Base-by-base conservation (phyloP, 257 asterid genomes). In the Orobanche coerulescens region DNA sequence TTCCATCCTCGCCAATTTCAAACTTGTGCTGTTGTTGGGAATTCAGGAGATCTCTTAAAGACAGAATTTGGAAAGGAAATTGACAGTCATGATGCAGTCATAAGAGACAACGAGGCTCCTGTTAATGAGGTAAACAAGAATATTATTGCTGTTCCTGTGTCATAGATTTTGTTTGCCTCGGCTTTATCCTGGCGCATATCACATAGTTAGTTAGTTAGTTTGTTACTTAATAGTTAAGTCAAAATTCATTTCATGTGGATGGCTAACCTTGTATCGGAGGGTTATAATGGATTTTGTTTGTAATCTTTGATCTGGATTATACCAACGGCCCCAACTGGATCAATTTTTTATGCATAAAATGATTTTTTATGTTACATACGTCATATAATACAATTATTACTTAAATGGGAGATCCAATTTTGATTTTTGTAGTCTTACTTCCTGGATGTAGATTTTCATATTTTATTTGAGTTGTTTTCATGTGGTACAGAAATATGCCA, bases 81-180 rank as follows among this genome's bases (percentile, higher is more conserved):
- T 67, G 98, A 93, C 70, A 72, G 90, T 47, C 98, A 93, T 53
- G 98, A 93, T 80, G 95, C 90, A 30, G 97, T 93, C 58, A 83
- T 89, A 71, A 83, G 98, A 78, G 98, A 93, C 76, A 93, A 89
- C 64, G 98, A 93, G 78, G 98, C 97, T 62, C 98, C 97, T 26
- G 97, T 93, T 69, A 89, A 81, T 73, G 82, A 83, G 91, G 98
- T 93, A 76, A 62, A 22, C 58, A 51, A 64, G 15, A 23, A 3
- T 28, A 28, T 42, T 55, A 18, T 26, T 22, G 54, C 68, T 47
- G 31, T 46, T 51, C 59, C 47, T 42, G 26, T 61, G 51, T 23
- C 47, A 12, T 44, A 46, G 54, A 54, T 36, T 43, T n/a, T n/a
- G n/a, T n/a, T n/a, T n/a, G n/a, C n/a, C n/a, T n/a, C n/a, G n/a